Percentiles rank a stretch among this genome's conserved stretches.
phyloP scores from a whole-genome alignment of 2,329 filamentous ascomycete genomes.

The Xylariaceae sp. region DNA sequence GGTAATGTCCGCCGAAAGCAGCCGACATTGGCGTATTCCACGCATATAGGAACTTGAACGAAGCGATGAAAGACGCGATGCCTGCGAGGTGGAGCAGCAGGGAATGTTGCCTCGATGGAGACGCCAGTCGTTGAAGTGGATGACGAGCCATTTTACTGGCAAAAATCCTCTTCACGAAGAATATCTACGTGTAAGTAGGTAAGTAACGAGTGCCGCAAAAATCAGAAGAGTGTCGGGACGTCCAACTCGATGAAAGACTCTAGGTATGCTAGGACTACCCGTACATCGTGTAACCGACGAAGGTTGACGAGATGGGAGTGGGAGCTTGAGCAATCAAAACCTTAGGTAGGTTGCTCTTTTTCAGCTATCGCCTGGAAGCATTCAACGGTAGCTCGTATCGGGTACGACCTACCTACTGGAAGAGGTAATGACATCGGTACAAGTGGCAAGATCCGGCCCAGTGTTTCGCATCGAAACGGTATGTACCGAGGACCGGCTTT shows the following conservation, averaged over 20 bases:
- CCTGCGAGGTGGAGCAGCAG: slow-evolving; percentile 62
- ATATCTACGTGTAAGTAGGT: no score
- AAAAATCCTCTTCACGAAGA: background rate
- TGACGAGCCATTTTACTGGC: slow-evolving; percentile 53
- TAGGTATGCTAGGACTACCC: background rate
- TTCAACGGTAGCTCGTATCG: no score
- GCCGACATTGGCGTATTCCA: slow-evolving; percentile 57
- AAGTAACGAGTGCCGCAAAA: background rate
- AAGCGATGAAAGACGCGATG: slow-evolving; percentile 55
- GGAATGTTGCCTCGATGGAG: slow-evolving; percentile 67
- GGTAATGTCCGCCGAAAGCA: slow-evolving; percentile 68
- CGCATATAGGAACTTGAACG: slow-evolving; percentile 53
- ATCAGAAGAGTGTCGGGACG: background rate
- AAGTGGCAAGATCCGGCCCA: background rate
- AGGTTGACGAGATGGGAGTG: background rate
- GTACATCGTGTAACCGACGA: background rate
- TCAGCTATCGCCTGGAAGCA: no score
- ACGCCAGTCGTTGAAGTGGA: slow-evolving; percentile 65
- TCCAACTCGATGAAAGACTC: background rate
- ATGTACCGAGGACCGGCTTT: no score
- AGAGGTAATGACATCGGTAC: background rate
- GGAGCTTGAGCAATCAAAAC: background rate
- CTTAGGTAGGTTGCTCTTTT: background rate
- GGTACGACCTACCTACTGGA: background rate
- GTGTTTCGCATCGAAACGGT: background rate